Evolutionary conservation across 2,329 filamentous ascomycete genomes (phyloP).

Genomic region (Juglanconis juglandina): DNA sequence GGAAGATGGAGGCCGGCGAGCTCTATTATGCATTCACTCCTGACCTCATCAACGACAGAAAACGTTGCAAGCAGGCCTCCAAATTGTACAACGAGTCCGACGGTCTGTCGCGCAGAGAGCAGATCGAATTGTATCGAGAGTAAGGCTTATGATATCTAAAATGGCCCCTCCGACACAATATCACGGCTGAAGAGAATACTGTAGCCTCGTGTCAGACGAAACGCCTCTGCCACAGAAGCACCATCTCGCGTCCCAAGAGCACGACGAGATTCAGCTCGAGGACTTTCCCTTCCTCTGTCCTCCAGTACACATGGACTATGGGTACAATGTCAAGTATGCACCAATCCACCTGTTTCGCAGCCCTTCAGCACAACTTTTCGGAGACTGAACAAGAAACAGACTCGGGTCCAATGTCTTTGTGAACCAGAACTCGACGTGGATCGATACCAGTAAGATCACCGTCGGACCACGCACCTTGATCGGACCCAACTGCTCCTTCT

Average conservation of each 20-base stretch:
- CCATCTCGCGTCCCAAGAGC: conserved; percentile 45
- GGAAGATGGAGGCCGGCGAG: conserved; percentile 63
- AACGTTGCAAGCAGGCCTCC: conserved; percentile 60
- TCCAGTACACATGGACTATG: conserved; percentile 73
- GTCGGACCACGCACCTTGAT: conserved; percentile 76
- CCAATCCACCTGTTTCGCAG: neutral
- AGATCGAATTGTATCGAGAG: conserved; percentile 69
- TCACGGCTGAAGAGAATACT: neutral
- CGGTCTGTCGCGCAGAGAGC: conserved; percentile 56
- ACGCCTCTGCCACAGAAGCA: conserved; percentile 60
- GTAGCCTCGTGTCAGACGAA: conserved; percentile 60
- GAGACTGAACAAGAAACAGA: conserved; percentile 26
- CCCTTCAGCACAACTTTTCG: neutral
- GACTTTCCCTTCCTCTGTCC: conserved; percentile 66
- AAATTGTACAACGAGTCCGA: conserved; percentile 61
- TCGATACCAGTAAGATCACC: conserved; percentile 72
- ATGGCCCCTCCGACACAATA: neutral
- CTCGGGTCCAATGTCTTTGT: conserved; percentile 71
- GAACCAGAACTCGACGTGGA: conserved; percentile 69
- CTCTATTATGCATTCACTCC: conserved; percentile 73
- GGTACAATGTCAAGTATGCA: conserved; percentile 62
- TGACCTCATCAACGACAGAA: conserved; percentile 59
- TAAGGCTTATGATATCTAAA: conserved; percentile 32
- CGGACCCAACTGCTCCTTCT: conserved; percentile 76
- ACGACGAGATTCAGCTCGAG: conserved; percentile 62